A percentile compares a stretch with the other conserved stretches of the same genome.
Conservation (phyloP, 805 yeast species). For the Pichia scutulata region DNA sequence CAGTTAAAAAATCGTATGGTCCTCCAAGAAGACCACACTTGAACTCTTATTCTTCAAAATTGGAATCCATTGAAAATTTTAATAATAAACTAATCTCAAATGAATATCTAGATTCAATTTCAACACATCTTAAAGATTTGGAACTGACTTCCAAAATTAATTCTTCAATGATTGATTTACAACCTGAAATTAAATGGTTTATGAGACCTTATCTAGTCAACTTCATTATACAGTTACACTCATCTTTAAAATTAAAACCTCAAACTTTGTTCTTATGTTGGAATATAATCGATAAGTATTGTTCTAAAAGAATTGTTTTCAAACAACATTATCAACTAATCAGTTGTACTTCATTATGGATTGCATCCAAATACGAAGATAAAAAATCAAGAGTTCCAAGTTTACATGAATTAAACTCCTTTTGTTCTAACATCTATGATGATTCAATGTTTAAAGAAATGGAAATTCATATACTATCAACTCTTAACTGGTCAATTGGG, state of each 20-base stretch:
- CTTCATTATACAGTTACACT: slow-evolving; percentile 62
- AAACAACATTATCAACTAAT: slow-evolving; percentile 85
- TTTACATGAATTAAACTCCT: slow-evolving; percentile 41
- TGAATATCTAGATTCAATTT: slow-evolving; percentile 37
- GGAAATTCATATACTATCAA: slow-evolving; percentile 37
- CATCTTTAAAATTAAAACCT: slow-evolving; percentile 52
- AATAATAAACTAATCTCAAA: slow-evolving; percentile 34
- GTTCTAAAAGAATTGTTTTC: slow-evolving; percentile 77
- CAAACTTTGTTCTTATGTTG: slow-evolving; percentile 61
- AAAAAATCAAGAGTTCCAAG: slow-evolving; percentile 53
- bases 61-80: slow-evolving; percentile 41
- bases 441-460: slow-evolving; percentile 38
- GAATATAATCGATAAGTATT: slow-evolving; percentile 84
- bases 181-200: slow-evolving; percentile 74
- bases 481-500: slow-evolving; percentile 35
- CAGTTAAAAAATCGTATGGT: slow-evolving; percentile 20
- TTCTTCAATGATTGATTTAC: slow-evolving; percentile 62
- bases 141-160: slow-evolving; percentile 36
- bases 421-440: slow-evolving; percentile 55
- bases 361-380: slow-evolving; percentile 74
- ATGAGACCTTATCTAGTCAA: slow-evolving; percentile 73
- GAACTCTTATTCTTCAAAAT: slow-evolving; percentile 32
- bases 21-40: slow-evolving; percentile 27
- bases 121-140: slow-evolving; percentile 31
- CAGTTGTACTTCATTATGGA: slow-evolving; percentile 88